Percentiles rank a stretch among this genome's conserved stretches.
Evolutionary conservation across 495 filamentous ascomycete genomes (phyloP).

Genomic region (Viridothelium virens): DNA sequence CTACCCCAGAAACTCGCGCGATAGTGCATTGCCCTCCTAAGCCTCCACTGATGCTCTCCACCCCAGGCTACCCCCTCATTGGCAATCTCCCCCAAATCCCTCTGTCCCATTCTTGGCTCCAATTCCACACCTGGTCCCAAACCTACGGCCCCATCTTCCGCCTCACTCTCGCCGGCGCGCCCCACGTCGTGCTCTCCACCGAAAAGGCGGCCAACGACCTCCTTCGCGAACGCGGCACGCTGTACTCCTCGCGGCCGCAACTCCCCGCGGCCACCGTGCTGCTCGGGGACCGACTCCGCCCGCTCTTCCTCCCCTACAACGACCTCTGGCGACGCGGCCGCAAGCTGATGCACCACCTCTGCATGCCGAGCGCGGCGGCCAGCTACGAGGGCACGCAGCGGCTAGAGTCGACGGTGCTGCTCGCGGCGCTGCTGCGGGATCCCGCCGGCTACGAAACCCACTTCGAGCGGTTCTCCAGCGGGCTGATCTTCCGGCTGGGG

Average conservation of each 20-base stretch:
- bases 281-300: constrained; percentile 16
- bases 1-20: too few species aligned
- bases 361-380: constrained; percentile 27
- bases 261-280: constrained; percentile 23
- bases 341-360: constrained; percentile 29
- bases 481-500: constrained; percentile 33
- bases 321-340: constrained; percentile 23
- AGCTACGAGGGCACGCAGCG: constrained; percentile 26
- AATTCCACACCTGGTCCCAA: constrained; percentile 39
- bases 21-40: background rate
- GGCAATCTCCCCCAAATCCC: constrained; percentile 30
- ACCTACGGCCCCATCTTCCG: constrained; percentile 38
- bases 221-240: constrained; percentile 32
- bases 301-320: constrained; percentile 20
- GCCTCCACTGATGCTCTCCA: background rate
- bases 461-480: constrained; percentile 33
- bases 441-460: constrained; percentile 31
- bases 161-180: constrained; percentile 28
- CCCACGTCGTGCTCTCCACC: constrained; percentile 32
- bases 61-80: background rate
- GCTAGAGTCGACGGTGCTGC: constrained; percentile 42
- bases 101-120: constrained; percentile 34
- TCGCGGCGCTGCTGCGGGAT: constrained; percentile 27
- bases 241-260: constrained; percentile 31
- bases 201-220: constrained; percentile 39